These are phyloP conservation scores for Ascomycota sp. DNA, from an alignment of 2,329 filamentous ascomycete species.

Conservation along the genomic window DNA sequence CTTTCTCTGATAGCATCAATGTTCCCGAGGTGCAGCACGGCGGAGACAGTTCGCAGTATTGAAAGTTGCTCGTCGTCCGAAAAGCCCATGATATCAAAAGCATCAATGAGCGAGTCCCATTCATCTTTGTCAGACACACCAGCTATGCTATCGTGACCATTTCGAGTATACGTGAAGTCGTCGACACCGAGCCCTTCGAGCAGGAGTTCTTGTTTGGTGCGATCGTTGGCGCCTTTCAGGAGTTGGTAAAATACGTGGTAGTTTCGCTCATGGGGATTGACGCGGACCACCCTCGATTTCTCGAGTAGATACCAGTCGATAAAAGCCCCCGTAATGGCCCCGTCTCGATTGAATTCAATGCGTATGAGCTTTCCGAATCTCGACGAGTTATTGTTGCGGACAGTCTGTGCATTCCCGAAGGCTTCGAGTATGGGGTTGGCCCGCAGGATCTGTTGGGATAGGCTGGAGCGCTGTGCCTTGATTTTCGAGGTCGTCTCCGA, in stretches of 20 bases:
- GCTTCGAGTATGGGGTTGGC: constrained; percentile 95
- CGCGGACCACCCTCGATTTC: constrained; percentile 85
- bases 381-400: constrained; percentile 95
- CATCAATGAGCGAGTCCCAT: constrained; percentile 76
- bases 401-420: constrained; percentile 93
- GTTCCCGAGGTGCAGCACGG: constrained; percentile 83
- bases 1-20: constrained; percentile 78
- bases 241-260: constrained; percentile 97
- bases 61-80: constrained; percentile 60
- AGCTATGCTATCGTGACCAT: constrained; percentile 75
- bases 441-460: constrained; percentile 87
- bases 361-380: constrained; percentile 97
- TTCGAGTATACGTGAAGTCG: constrained; percentile 76
- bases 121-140: constrained; percentile 81
- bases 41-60: constrained; percentile 71
- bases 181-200: constrained; percentile 54
- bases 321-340: constrained; percentile 83
- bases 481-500: constrained; percentile 47
- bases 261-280: constrained; percentile 74
- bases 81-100: constrained; percentile 87
- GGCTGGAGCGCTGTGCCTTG: constrained; percentile 47
- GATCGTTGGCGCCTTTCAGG: constrained; percentile 54
- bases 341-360: constrained; percentile 74
- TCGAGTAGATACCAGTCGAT: constrained; percentile 98
- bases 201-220: constrained; percentile 54